phyloP scores from a whole-genome alignment of 1,284 basidiomycete genomes.

The Heliocybe sulcata region DNA sequence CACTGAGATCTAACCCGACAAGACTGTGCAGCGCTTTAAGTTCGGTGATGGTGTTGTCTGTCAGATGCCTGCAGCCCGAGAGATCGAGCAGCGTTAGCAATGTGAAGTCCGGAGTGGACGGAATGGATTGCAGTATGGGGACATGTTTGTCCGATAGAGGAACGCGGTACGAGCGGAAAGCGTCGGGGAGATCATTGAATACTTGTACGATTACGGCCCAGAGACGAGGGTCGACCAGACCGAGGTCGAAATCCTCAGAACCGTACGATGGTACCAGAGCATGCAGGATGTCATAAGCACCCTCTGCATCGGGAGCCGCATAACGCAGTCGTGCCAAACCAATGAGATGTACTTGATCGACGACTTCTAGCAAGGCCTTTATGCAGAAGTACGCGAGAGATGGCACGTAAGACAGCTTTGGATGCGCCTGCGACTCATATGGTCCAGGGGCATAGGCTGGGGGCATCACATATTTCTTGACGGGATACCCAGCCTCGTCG shows the following conservation, averaged over 20 bases:
- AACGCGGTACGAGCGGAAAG: slow-evolving; percentile 34
- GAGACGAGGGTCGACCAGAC: slow-evolving; percentile 42
- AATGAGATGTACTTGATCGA: slow-evolving; percentile 28
- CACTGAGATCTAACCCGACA: slow-evolving; percentile 53
- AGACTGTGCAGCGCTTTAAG: slow-evolving; percentile 46
- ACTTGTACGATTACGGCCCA: slow-evolving; percentile 58
- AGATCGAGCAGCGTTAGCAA: slow-evolving; percentile 58
- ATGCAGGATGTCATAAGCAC: slow-evolving; percentile 26
- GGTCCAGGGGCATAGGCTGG: slow-evolving; percentile 15
- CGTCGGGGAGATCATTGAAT: slow-evolving; percentile 41
- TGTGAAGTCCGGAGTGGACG: slow-evolving; percentile 44
- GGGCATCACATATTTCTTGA: slow-evolving; percentile 23
- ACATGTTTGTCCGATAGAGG: slow-evolving; percentile 47
- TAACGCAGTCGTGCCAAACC: slow-evolving; percentile 23
- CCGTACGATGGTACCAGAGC: slow-evolving; percentile 27
- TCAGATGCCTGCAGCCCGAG: slow-evolving; percentile 39
- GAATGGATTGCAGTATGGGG: slow-evolving; percentile 49
- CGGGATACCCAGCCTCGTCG: slow-evolving; percentile 30
- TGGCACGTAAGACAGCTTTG: slow-evolving; percentile 23
- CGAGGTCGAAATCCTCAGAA: slow-evolving; percentile 19
- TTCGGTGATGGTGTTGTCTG: slow-evolving; percentile 42
- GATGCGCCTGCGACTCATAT: slow-evolving; percentile 14
- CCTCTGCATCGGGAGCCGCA: slow-evolving; percentile 12
- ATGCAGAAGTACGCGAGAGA: slow-evolving; percentile 34
- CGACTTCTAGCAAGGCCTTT: slow-evolving; percentile 22